Evolutionary conservation across 2,329 filamentous ascomycete genomes (phyloP), one percentile per base, ranked within the genome.

Genomic region (Penicillium sp.): DNA sequence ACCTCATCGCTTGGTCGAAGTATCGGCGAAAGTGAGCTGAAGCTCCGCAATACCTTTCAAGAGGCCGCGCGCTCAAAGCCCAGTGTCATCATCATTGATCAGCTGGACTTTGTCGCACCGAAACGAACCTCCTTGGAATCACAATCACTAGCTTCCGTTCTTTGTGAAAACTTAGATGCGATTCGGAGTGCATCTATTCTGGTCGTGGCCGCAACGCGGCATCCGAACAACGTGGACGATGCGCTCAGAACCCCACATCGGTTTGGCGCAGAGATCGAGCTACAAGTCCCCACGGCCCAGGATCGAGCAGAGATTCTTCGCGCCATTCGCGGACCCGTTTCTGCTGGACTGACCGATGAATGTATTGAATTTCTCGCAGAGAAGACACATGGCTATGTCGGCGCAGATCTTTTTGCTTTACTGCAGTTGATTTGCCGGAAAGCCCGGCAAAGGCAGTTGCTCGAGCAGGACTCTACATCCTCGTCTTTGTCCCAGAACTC

Each of bases 361-460:
- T 74, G 84, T 9, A 72, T 90, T 16, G 73, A 79, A 4, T 74
- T 79, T 16, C 74, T 95, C 39, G 87, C 87, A 38, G 82, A 88
- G 55, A 83, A 84, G 50, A 95, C 92, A 0, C 91, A 96, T 64
- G 92, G 92, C 4, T 96, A 90, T 69, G 95, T 90, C 28, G 88
- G 88, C 4, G 81, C 82, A 1, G 92, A 96, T 67, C 76, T 96
- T 1, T 75, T 77, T n/a, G 81, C 79, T 13, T 76, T 96, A 0
- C 76, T 88, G 43, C 72, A 80, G 43, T 70, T 78, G 40, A 81
- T 85, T 9, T 69, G 75, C 63, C 62, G 74, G 52, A 69, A 69
- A 61, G 61, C 67, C 50, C 65, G 73, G 50, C 68, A 67, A 54
- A 65, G 72, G 36, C 64, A 68, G 48, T 51, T 65, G 13, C 36